These are phyloP conservation scores for Verbena officinalis DNA, from an alignment of 257 asterid genomes.

Conservation along the genomic window DNA sequence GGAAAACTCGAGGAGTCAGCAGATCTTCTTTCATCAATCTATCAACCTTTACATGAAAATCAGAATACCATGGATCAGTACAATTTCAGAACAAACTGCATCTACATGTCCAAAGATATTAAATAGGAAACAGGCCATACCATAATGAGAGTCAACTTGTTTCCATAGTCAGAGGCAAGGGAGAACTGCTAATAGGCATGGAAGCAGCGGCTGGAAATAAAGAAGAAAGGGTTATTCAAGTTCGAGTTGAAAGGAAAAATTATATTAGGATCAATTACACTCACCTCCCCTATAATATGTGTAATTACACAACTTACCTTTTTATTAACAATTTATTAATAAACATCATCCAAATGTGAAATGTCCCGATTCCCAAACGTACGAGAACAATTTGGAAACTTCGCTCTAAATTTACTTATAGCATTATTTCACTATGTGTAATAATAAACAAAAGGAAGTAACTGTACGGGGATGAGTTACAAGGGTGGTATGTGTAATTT, in stretches of 20 bases:
- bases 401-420: too few relatives aligned
- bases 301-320: too few relatives aligned
- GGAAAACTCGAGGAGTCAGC: constrained; percentile 17
- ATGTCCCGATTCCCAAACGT: too few relatives aligned
- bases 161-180: constrained; percentile 53
- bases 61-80: constrained; percentile 16
- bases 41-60: constrained; percentile 40
- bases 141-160: constrained; percentile 41
- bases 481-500: too few relatives aligned
- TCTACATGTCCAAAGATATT: constrained; percentile 14
- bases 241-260: constrained; percentile 1
- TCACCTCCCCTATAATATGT: neutral
- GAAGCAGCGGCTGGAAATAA: constrained; percentile 41
- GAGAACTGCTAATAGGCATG: constrained; percentile 43
- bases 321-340: too few relatives aligned
- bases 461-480: too few relatives aligned
- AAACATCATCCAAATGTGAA: too few relatives aligned
- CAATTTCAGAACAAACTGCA: constrained; percentile 1
- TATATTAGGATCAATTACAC: neutral
- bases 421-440: too few relatives aligned
- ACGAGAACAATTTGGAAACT: too few relatives aligned
- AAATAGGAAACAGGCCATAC: constrained; percentile 33
- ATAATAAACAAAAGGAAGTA: too few relatives aligned
- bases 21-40: constrained; percentile 31
- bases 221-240: constrained; percentile 10